Conservation (phyloP, 768 basidiomycete genomes). For the Sarcomyxa edulis region DNA sequence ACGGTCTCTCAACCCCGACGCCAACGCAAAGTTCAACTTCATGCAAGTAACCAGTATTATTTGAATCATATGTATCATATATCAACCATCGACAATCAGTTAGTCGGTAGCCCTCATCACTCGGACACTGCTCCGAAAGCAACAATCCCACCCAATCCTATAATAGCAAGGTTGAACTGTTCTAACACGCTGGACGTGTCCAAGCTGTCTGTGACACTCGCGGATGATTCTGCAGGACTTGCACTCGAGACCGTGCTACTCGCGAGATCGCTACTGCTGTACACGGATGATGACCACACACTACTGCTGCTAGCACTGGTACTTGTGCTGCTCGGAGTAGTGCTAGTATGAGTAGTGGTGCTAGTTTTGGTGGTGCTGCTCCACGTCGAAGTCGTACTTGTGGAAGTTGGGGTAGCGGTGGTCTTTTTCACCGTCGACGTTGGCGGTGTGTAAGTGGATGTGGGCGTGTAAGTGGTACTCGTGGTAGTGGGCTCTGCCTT, state of each 20-base stretch:
- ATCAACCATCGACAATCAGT: too few species aligned
- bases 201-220: not conserved
- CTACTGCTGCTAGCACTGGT: too few species aligned
- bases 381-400: not conserved
- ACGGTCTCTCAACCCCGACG: too few species aligned
- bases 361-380: not conserved
- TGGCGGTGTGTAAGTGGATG: slow-evolving; percentile 6
- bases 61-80: too few species aligned
- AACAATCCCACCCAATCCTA: not conserved
- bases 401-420: not conserved
- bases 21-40: too few species aligned
- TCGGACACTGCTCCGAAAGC: not conserved
- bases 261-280: too few species aligned
- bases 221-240: not conserved
- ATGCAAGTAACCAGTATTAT: too few species aligned
- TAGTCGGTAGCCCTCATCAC: too few species aligned
- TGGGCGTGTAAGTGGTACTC: slow-evolving; percentile 15
- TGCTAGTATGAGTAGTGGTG: not conserved
- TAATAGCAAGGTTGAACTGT: not conserved
- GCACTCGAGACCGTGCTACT: too few species aligned
- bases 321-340: too few species aligned
- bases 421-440: slow-evolving; percentile 2
- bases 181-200: not conserved
- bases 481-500: slow-evolving; percentile 14
- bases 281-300: too few species aligned